phyloP scores from a whole-genome alignment of 306 rosid species.

The Leucaena leucocephala region DNA sequence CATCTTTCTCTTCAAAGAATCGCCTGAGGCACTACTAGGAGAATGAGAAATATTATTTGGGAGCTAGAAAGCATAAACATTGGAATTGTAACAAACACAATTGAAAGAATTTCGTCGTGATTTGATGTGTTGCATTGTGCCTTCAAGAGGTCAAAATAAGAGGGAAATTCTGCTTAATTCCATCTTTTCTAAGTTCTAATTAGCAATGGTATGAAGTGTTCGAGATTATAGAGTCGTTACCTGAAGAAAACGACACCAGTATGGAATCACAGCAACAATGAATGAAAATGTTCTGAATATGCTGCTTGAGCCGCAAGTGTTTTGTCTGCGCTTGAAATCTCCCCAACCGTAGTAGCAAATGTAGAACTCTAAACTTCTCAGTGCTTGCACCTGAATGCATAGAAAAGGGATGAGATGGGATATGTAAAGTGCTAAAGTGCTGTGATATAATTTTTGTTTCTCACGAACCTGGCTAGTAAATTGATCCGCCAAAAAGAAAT shows the following conservation, averaged over 20 bases:
- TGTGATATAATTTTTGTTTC: neutral
- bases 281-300: slow-evolving; percentile 50
- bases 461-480: slow-evolving; percentile 67
- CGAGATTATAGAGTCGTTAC: slow-evolving; percentile 20
- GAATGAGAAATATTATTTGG: neutral
- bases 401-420: neutral
- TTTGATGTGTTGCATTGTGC: neutral
- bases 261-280: slow-evolving; percentile 60
- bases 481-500: slow-evolving; percentile 77
- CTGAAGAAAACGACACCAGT: slow-evolving; percentile 67
- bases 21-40: slow-evolving; percentile 60
- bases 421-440: neutral
- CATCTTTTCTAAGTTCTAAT: no score
- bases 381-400: slow-evolving; percentile 38
- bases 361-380: no score
- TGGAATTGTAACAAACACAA: neutral
- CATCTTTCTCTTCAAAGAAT: slow-evolving; percentile 61
- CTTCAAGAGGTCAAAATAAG: neutral
- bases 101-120: neutral
- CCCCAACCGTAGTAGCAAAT: slow-evolving; percentile 51
- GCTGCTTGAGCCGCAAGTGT: slow-evolving; percentile 33
- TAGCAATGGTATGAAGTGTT: slow-evolving; percentile 41
- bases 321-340: slow-evolving; percentile 50
- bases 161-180: no score
- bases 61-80: neutral